These are phyloP conservation scores for Hydrangea macrophylla DNA, from an alignment of 148 eudicot species.

Conservation along the genomic window DNA sequence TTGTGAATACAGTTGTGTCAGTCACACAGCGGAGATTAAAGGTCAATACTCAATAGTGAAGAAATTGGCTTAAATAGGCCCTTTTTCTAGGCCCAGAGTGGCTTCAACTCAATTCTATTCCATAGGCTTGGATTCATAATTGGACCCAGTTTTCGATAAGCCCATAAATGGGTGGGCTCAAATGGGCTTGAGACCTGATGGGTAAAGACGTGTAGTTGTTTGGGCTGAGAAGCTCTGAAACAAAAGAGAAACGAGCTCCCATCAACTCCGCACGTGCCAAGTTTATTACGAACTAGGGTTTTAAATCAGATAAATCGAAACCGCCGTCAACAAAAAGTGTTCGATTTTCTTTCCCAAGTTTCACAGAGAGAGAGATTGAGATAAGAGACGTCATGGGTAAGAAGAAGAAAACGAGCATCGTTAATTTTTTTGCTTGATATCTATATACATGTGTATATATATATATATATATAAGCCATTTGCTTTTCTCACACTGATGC, in stretches of 20 bases:
- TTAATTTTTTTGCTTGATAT: neutral
- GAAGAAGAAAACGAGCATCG: neutral
- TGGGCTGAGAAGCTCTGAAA: too few relatives aligned
- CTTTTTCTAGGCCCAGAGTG: too few relatives aligned
- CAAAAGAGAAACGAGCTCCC: neutral
- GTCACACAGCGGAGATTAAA: too few relatives aligned
- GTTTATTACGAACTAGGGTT: constrained; percentile 13
- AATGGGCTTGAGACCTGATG: neutral
- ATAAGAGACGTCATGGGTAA: constrained; percentile 14
- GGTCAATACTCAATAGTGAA: too few relatives aligned
- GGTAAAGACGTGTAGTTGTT: neutral
- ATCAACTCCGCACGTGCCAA: neutral
- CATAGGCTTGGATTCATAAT: too few relatives aligned
- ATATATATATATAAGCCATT: neutral
- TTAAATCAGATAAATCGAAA: neutral
- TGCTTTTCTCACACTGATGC: neutral
- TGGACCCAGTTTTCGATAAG: too few relatives aligned
- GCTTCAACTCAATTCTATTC: too few relatives aligned
- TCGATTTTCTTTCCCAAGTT: neutral
- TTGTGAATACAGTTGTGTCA: too few relatives aligned
- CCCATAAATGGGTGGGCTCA: neutral
- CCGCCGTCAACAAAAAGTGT: constrained; percentile 3
- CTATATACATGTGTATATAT: neutral
- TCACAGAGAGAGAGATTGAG: neutral
- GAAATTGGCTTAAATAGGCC: too few relatives aligned